Conservation (phyloP, 2,329 filamentous ascomycete genomes). For the Dothistroma septosporum region DNA sequence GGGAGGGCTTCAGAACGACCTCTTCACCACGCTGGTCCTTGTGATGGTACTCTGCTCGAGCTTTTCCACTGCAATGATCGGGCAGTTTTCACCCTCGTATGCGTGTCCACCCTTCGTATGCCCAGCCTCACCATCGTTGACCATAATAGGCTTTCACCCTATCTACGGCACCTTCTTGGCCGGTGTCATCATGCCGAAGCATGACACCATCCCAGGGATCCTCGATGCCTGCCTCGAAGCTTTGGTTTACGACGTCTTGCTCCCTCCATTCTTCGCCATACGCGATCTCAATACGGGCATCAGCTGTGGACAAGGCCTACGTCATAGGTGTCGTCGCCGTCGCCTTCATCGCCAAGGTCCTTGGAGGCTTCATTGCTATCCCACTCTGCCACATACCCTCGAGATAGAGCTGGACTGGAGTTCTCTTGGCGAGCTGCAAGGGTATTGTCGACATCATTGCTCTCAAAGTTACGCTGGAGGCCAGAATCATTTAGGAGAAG, state of each 20-base stretch:
- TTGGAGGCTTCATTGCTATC: constrained; percentile 73
- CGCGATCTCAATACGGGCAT: constrained; percentile 83
- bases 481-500: neutral
- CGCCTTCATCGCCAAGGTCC: constrained; percentile 77
- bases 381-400: constrained; percentile 70
- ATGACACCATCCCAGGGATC: constrained; percentile 87
- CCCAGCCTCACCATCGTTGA: neutral
- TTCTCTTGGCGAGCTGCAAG: constrained; percentile 89
- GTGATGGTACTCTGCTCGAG: constrained; percentile 69
- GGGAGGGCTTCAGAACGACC: neutral
- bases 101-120: neutral
- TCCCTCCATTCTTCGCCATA: constrained; percentile 86
- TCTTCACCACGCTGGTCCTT: constrained; percentile 45
- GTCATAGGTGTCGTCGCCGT: constrained; percentile 73
- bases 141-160: constrained; percentile 56
- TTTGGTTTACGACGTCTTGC: constrained; percentile 62
- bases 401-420: constrained; percentile 82
- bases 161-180: constrained; percentile 89
- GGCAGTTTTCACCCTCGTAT: constrained; percentile 48
- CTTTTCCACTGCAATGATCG: constrained; percentile 83
- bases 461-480: constrained; percentile 48
- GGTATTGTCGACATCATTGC: constrained; percentile 89
- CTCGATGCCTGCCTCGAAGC: neutral
- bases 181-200: constrained; percentile 80
- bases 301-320: constrained; percentile 81